Base-by-base conservation (phyloP, 2,329 filamentous ascomycete species). In the Colletotrichum theobromicola region DNA sequence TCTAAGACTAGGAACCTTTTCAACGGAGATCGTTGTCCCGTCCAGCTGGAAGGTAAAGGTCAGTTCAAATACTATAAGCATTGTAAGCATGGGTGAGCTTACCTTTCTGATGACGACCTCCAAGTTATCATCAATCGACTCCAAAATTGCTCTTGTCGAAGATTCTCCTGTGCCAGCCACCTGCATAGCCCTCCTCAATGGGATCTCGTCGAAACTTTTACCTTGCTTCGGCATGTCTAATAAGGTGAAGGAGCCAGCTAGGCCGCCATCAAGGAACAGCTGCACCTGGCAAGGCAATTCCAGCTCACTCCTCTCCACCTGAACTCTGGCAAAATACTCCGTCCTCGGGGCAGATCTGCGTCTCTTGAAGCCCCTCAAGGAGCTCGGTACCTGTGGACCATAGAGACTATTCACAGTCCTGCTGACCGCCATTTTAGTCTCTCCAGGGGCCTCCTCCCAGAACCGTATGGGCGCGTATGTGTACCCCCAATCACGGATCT, bases 401-500 rank as follows among this genome's bases (percentile, higher is more conserved):
- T 88, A 89, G 5, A 95, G 82, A 1, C 82, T 86, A 72, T 90
- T 87, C 15, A 94, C 88, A 5, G 91, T 88, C 1, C 83, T 87
- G 72, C 90, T 87, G 15, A 94, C 88, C 8, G 91, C 89, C 1
- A 90, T 88, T 46, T 90, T 88, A 58, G 95, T 81, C 77, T 92
- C 86, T 72, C 91, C 87, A 2, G 89, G 84, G 4, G 88, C 88
- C 82, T 91, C 90, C 32, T 85, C 87, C 76, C 90, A 90, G 78
- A 83, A 81, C 70, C 80, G 74, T 32, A 88, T 80, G 73, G 85
- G 84, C 3, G 81, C 81, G 75, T 86, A 86, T 6, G 83, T 85
- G 78, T 87, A 87, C 24, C 85, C 85, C 69, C 87, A 84, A 9
- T 78, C 26, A 15, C 62, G 67, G 69, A 85, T 81, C 71, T 78